Evolutionary conservation across 2,329 filamentous ascomycete genomes (phyloP), one percentile per base, ranked within the genome.

Genomic region (Talaromyces sp.): DNA sequence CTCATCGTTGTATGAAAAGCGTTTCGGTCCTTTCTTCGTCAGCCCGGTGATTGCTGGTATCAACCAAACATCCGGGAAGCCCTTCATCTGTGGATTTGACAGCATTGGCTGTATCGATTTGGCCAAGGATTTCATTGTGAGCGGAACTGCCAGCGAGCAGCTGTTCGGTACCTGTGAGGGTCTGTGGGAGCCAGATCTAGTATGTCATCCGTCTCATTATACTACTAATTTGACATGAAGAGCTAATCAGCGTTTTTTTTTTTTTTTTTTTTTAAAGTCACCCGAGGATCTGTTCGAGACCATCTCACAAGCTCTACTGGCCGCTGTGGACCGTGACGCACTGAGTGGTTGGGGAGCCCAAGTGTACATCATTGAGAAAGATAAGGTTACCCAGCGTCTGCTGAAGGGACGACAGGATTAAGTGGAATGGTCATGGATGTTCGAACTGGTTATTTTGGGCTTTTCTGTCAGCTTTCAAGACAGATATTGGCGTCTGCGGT

Each of bases 21-120:
- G 94, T 66, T 99, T 99, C 76, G 94, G 94, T 37, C 93, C 94
- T 14, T 99, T 89, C 83, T 99, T 97, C 71, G 90, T 99, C 69
- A 90, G 86, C 63, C 94, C 94, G 52, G 93, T 99, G 58, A 87
- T 99, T 64, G 94, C 93, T 20, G 94, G 94, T 33, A 87, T 99
- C 73, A 94, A 99, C 71, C 89, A 90, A 73, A 97, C 92, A 76
- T 93, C 89, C 42, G 89, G 90, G 55, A 87, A 92, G 81, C 94
- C 94, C 13, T 99, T 97, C 77, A 97, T 99, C 76, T 99, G 94
- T 77, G 94, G 94, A 14, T 99, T 99, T 74, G 94, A 99, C 80
- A 95, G 89, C 75, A 99, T 99, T 75, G 94, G 94, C 64, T 99
- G 94, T 78, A 99, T 99, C 75, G 94, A 99, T 79, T 97, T 97